Percentiles rank a stretch among this genome's conserved stretches.
Conservation (phyloP, 163 green algal species). For the Scenedesmus sp. region DNA sequence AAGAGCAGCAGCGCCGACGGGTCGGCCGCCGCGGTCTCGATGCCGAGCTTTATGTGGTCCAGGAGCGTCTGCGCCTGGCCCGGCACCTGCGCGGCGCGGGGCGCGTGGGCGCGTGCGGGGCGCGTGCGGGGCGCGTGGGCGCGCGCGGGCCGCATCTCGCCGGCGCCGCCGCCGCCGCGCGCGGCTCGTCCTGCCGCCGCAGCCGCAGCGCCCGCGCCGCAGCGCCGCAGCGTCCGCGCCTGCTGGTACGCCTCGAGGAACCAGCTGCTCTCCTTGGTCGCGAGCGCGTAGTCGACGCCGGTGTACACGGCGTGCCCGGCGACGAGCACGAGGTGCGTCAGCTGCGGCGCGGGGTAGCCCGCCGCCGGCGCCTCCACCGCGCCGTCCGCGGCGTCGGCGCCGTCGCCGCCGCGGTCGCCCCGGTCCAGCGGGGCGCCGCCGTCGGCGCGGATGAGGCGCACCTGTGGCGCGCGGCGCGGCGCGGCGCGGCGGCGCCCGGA, state of each 20-base stretch:
- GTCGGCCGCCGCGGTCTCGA: constrained; percentile 69
- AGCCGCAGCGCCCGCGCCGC: neutral
- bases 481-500: no score
- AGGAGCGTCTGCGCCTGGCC: constrained; percentile 83
- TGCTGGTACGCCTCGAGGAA: constrained; percentile 83
- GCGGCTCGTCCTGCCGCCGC: neutral
- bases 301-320: constrained; percentile 84
- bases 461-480: no score
- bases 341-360: constrained; percentile 35
- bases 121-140: neutral
- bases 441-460: no score
- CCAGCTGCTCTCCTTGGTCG: constrained; percentile 68
- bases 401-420: no score
- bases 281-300: constrained; percentile 65
- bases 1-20: constrained; percentile 83
- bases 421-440: no score
- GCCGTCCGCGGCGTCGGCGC: no score
- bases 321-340: constrained; percentile 78
- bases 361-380: neutral
- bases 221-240: constrained; percentile 23
- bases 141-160: neutral
- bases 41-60: constrained; percentile 83
- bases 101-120: neutral
- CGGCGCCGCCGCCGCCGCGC: neutral
- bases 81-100: constrained; percentile 26